Evolutionary conservation across 2,329 filamentous ascomycete genomes (phyloP).

Genomic region (Cercospora zeina): DNA sequence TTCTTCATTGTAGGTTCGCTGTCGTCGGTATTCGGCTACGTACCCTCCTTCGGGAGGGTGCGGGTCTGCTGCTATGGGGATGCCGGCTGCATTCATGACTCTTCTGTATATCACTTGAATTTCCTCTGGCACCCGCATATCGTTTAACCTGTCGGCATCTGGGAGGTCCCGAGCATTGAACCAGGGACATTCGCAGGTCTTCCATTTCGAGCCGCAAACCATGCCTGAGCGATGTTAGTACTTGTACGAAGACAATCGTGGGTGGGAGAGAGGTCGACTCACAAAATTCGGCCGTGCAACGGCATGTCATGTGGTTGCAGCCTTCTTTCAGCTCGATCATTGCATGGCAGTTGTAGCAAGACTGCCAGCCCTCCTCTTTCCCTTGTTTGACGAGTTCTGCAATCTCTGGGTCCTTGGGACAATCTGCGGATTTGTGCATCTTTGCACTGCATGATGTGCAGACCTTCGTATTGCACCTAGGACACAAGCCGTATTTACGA

Average conservation of each 20-base stretch:
- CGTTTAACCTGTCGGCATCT: constrained; percentile 57
- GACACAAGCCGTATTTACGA: constrained; percentile 68
- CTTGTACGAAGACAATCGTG: not conserved
- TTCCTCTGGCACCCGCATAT: constrained; percentile 53
- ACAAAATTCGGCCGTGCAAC: constrained; percentile 80
- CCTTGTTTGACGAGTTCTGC: constrained; percentile 64
- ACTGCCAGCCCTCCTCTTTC: constrained; percentile 69
- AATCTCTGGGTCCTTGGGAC: constrained; percentile 69
- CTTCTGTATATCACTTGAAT: constrained; percentile 43
- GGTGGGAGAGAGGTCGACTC: not conserved
- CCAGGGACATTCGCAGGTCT: constrained; percentile 77
- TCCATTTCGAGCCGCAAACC: constrained; percentile 80
- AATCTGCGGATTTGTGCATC: constrained; percentile 70
- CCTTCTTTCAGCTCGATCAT: constrained; percentile 79
- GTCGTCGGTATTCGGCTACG: constrained; percentile 14
- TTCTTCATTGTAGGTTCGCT: constrained; percentile 42
- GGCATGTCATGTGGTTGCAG: constrained; percentile 88
- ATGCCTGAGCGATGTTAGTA: constrained; percentile 48
- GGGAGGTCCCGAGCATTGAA: constrained; percentile 60
- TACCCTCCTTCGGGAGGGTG: not conserved
- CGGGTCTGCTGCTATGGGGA: constrained; percentile 13
- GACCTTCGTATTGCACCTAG: constrained; percentile 69
- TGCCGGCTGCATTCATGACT: constrained; percentile 31
- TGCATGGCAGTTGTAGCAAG: constrained; percentile 71
- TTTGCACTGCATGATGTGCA: constrained; percentile 72